These are phyloP conservation scores for Citrus cavaleriei DNA, from an alignment of 345 rosid species.

Conservation along the genomic window DNA sequence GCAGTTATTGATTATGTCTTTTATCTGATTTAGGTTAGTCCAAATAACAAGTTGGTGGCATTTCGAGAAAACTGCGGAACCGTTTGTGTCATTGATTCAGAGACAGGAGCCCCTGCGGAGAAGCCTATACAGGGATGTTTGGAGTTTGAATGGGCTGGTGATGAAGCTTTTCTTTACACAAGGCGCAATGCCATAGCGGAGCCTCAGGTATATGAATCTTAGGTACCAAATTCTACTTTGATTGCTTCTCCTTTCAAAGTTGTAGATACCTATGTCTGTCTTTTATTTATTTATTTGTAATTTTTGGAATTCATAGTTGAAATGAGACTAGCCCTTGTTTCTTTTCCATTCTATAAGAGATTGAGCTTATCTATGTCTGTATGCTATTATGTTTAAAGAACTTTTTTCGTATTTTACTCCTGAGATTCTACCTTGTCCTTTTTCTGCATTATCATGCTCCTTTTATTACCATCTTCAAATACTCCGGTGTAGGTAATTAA, in stretches of 20 bases:
- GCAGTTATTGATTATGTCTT: neutral
- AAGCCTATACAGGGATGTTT: slow-evolving; percentile 55
- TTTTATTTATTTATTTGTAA: too few relatives aligned
- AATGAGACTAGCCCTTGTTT: neutral
- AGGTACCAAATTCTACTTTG: neutral
- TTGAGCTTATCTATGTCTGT: too few relatives aligned
- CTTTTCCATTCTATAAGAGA: too few relatives aligned
- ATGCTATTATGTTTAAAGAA: neutral
- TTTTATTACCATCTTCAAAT: neutral
- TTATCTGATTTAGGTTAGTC: slow-evolving; percentile 52
- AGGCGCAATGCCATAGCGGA: too few relatives aligned
- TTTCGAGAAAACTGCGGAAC: slow-evolving; percentile 84
- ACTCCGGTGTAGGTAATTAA: too few relatives aligned
- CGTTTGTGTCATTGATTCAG: slow-evolving; percentile 62
- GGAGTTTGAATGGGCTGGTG: slow-evolving; percentile 76
- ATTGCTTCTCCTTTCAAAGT: too few relatives aligned
- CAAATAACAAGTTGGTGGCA: slow-evolving; percentile 70
- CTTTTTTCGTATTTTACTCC: neutral
- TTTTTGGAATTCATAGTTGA: neutral
- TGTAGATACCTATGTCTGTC: too few relatives aligned
- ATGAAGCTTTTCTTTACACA: slow-evolving; percentile 63
- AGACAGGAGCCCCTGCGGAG: slow-evolving; percentile 43
- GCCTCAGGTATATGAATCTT: neutral
- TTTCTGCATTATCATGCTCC: neutral
- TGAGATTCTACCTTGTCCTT: neutral